Percentiles rank a stretch among this genome's conserved stretches.
Conservation (phyloP, 192 early-diverging fungal species). For the Fimicolochytrium jonesii region DNA sequence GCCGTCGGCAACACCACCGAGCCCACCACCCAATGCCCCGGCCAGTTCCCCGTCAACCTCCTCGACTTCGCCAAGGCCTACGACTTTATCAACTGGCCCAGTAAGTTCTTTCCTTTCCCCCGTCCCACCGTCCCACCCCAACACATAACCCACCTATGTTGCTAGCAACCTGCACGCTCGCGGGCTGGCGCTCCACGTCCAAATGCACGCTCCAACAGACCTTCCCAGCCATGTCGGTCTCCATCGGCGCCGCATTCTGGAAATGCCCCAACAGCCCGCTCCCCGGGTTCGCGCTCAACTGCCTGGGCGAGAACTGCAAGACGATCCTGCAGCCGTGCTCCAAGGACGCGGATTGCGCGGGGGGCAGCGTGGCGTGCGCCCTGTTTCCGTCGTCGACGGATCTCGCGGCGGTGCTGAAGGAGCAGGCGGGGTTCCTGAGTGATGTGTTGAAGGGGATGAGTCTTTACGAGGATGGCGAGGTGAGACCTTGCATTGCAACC, state of each 20-base stretch:
- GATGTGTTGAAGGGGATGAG: background rate
- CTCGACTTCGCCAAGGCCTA: background rate
- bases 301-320: background rate
- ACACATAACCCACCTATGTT: too few relatives aligned
- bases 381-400: too few relatives aligned
- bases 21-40: background rate
- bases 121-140: too few relatives aligned
- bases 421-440: too few relatives aligned
- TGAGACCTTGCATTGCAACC: too few relatives aligned
- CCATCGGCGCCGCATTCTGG: background rate
- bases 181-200: background rate
- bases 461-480: background rate
- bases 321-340: background rate
- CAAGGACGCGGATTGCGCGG: background rate
- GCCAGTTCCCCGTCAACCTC: background rate
- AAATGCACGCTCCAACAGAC: background rate
- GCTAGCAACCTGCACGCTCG: background rate
- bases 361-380: too few relatives aligned
- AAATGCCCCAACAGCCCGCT: background rate
- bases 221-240: background rate
- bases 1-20: background rate
- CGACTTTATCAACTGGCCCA: too few relatives aligned
- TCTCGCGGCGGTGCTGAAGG: too few relatives aligned
- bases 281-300: background rate
- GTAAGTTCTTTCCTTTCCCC: too few relatives aligned